Evolutionary conservation across 768 basidiomycete species (phyloP).

Genomic region (Rhodotorula paludigena): DNA sequence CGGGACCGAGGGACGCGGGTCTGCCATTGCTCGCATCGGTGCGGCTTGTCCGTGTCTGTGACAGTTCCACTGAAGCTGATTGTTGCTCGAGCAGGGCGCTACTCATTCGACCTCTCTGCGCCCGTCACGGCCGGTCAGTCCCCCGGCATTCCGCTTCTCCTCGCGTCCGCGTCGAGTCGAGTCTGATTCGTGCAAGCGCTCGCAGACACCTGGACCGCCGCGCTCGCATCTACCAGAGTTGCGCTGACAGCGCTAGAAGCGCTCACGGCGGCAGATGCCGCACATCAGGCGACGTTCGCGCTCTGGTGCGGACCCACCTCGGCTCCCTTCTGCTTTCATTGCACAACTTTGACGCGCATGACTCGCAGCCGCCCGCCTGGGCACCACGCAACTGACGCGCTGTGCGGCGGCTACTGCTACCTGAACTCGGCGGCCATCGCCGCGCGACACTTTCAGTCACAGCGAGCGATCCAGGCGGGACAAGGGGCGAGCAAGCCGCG

Average conservation of each 20-base stretch:
- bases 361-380: slow-evolving; percentile 45
- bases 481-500: background rate
- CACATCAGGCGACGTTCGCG: background rate
- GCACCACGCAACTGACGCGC: slow-evolving; percentile 44
- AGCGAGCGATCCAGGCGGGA: too few relatives aligned
- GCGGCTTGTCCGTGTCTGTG: background rate
- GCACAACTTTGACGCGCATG: background rate
- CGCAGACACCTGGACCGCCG: slow-evolving; percentile 45
- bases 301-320: slow-evolving; percentile 15
- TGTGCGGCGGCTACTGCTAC: slow-evolving; percentile 49
- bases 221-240: slow-evolving; percentile 44
- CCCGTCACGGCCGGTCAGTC: slow-evolving; percentile 45
- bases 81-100: slow-evolving; percentile 38
- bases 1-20: background rate
- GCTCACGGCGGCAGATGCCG: slow-evolving; percentile 1
- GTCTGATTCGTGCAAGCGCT: background rate
- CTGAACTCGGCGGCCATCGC: slow-evolving; percentile 47
- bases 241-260: slow-evolving; percentile 41
- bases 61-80: background rate
- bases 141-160: background rate
- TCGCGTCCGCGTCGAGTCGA: background rate
- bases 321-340: too few relatives aligned
- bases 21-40: slow-evolving; percentile 19
- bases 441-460: slow-evolving; percentile 42
- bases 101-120: slow-evolving; percentile 47